Conservation (phyloP, 23 red algal genomes). For the Pyropia yezoensis region DNA sequence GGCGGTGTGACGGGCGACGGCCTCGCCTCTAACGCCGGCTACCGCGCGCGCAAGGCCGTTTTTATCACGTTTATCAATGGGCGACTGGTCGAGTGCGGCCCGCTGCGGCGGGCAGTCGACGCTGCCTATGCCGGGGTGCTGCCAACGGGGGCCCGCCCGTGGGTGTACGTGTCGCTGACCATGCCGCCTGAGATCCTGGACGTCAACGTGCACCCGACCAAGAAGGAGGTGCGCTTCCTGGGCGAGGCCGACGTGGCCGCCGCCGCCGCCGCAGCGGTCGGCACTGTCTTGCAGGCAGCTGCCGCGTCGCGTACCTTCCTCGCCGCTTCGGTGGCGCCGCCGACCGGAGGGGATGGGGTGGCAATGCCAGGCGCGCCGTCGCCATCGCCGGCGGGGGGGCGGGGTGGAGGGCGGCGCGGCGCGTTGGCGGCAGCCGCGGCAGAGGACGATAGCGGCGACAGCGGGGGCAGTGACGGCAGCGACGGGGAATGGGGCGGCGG, state of each 20-base stretch:
- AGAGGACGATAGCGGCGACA: background rate
- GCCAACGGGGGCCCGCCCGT: conserved; percentile 64
- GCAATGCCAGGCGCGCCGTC: background rate
- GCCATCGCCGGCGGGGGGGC: background rate
- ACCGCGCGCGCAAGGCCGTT: conserved; percentile 33
- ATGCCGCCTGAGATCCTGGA: conserved; percentile 67
- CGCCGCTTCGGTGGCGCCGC: background rate
- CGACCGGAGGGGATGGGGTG: background rate
- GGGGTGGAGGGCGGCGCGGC: background rate
- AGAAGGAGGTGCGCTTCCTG: conserved; percentile 86
- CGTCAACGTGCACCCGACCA: conserved; percentile 91
- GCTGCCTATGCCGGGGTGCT: conserved; percentile 37
- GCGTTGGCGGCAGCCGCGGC: background rate
- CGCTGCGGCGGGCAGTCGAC: conserved; percentile 61
- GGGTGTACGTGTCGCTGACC: conserved; percentile 60
- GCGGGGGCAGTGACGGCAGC: background rate
- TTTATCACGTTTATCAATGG: conserved; percentile 93
- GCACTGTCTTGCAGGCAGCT: conserved; percentile 21
- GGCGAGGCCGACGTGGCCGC: conserved; percentile 41
- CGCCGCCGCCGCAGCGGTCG: conserved; percentile 15
- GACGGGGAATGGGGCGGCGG: background rate
- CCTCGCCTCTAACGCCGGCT: conserved; percentile 41
- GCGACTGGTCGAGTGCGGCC: conserved; percentile 62
- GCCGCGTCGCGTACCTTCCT: conserved; percentile 45
- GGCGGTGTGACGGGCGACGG: conserved; percentile 13